These are phyloP conservation scores for Aspergillus nidulans DNA, from an alignment of 495 filamentous ascomycete genomes.

Conservation along the genomic window DNA sequence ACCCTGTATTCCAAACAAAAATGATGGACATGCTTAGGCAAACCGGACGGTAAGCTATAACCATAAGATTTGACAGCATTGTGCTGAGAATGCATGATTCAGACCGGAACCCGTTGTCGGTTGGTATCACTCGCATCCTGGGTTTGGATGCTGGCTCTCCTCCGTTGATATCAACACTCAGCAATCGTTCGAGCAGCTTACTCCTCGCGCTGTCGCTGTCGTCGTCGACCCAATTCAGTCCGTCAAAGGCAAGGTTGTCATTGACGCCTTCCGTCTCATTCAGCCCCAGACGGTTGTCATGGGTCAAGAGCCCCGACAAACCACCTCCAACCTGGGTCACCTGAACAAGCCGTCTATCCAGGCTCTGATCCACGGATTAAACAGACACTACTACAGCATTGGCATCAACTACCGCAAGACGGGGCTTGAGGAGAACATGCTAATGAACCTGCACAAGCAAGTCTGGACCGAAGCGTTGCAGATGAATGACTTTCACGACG, in stretches of 20 bases:
- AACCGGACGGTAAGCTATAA: constrained; percentile 74
- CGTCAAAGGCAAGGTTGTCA: constrained; percentile 98
- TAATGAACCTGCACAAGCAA: constrained; percentile 99
- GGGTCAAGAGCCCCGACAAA: constrained; percentile 97
- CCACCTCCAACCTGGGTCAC: constrained; percentile 94
- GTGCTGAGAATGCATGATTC: constrained; percentile 3
- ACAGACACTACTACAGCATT: constrained; percentile 98
- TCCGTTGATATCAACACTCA: constrained; percentile 99
- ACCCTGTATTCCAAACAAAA: constrained; percentile 97
- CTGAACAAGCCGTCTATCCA: constrained; percentile 99
- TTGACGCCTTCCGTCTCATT: constrained; percentile 98
- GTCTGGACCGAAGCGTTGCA: constrained; percentile 97
- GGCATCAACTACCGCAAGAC: constrained; percentile 98
- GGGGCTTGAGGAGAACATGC: constrained; percentile 96
- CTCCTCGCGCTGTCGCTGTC: constrained; percentile 90
- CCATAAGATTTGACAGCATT: neutral
- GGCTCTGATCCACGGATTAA: constrained; percentile 96
- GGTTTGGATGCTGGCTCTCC: constrained; percentile 98
- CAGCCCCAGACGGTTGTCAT: constrained; percentile 98
- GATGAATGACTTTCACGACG: constrained; percentile 92
- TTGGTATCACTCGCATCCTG: constrained; percentile 99
- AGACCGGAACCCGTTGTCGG: constrained; percentile 96
- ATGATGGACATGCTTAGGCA: constrained; percentile 99
- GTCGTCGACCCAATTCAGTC: constrained; percentile 98
- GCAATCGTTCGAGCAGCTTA: constrained; percentile 97